Evolutionary conservation across 345 rosid genomes (phyloP).

Genomic region (Cardamine chenopodiifolia): DNA sequence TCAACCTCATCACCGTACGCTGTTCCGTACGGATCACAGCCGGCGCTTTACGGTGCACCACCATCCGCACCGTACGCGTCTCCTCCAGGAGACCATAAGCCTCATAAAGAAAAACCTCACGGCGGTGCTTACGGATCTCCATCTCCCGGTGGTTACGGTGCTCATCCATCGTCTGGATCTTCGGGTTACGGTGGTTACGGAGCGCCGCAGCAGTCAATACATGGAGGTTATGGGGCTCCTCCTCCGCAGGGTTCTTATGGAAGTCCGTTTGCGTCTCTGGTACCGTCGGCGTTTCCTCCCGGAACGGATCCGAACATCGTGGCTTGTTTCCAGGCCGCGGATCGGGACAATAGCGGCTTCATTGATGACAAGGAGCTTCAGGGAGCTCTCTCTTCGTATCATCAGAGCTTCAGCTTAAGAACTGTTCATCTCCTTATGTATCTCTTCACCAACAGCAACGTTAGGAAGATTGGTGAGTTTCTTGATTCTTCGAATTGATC

Average conservation of each 20-base stretch:
- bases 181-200: slow-evolving; percentile 55
- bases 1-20: slow-evolving; percentile 42
- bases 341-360: slow-evolving; percentile 84
- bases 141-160: slow-evolving; percentile 43
- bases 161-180: slow-evolving; percentile 54
- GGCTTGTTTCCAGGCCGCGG: slow-evolving; percentile 81
- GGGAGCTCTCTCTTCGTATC: slow-evolving; percentile 74
- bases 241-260: slow-evolving; percentile 68
- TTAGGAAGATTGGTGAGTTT: slow-evolving; percentile 75
- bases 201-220: slow-evolving; percentile 26
- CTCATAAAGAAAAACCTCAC: slow-evolving; percentile 43
- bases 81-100: slow-evolving; percentile 35
- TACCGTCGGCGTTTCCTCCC: slow-evolving; percentile 83
- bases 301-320: slow-evolving; percentile 82
- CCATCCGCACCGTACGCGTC: slow-evolving; percentile 30
- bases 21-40: slow-evolving; percentile 48
- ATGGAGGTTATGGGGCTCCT: slow-evolving; percentile 49
- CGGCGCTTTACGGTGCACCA: slow-evolving; percentile 42
- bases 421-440: slow-evolving; percentile 89
- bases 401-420: slow-evolving; percentile 83
- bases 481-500: not conserved
- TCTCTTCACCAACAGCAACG: slow-evolving; percentile 74
- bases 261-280: slow-evolving; percentile 72
- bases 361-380: slow-evolving; percentile 91
- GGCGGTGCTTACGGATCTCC: slow-evolving; percentile 36